Conservation (phyloP, 805 yeast species). For the Yamadazyma philogaea region DNA sequence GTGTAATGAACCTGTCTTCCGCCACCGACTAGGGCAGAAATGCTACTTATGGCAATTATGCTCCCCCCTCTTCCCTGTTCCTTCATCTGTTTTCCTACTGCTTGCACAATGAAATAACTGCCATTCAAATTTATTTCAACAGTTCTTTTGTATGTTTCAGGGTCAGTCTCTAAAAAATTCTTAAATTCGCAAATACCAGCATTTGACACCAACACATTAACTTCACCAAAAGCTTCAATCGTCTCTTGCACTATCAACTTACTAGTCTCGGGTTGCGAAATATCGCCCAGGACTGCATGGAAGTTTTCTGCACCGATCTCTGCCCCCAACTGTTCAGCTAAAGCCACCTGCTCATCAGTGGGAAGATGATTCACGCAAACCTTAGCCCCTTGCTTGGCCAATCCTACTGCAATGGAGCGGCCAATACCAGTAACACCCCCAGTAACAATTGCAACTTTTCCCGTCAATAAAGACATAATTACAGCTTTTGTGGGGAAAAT, state of each 20-base stretch:
- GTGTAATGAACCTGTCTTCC: slow-evolving; percentile 45
- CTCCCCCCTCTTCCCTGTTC: slow-evolving; percentile 47
- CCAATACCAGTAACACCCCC: slow-evolving; percentile 50
- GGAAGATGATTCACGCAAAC: slow-evolving; percentile 36
- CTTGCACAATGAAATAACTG: slow-evolving; percentile 44
- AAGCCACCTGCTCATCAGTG: slow-evolving; percentile 16
- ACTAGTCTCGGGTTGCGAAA: slow-evolving; percentile 38
- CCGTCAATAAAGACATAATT: slow-evolving; percentile 19
- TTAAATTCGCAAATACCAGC: slow-evolving; percentile 46
- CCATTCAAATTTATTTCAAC: slow-evolving; percentile 43
- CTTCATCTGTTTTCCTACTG: slow-evolving; percentile 45
- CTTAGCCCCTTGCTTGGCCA: slow-evolving; percentile 42
- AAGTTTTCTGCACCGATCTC: slow-evolving; percentile 24
- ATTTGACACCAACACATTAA: slow-evolving; percentile 43
- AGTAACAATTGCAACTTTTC: slow-evolving; percentile 40
- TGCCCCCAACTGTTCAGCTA: slow-evolving; percentile 19
- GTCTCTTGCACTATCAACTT: slow-evolving; percentile 24
- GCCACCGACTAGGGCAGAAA: slow-evolving; percentile 47
- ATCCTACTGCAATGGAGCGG: slow-evolving; percentile 40
- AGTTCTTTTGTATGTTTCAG: slow-evolving; percentile 33
- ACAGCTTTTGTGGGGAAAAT: neutral
- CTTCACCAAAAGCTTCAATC: slow-evolving; percentile 37
- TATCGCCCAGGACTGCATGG: slow-evolving; percentile 44
- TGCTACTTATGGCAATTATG: slow-evolving; percentile 42
- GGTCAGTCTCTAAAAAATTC: slow-evolving; percentile 40